These are phyloP conservation scores for Mycena maculata DNA, from an alignment of 768 basidiomycete genomes.

Conservation along the genomic window DNA sequence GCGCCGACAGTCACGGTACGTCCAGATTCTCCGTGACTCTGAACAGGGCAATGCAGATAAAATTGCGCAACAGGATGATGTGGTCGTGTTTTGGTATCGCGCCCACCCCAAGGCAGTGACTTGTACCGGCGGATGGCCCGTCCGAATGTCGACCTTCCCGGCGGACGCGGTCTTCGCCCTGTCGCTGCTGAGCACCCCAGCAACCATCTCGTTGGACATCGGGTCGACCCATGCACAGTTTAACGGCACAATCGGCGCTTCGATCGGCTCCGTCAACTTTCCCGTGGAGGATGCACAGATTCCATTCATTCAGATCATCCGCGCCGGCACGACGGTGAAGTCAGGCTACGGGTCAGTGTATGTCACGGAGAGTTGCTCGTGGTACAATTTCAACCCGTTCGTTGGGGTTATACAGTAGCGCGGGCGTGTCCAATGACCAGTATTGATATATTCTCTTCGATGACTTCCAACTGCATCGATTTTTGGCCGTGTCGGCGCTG, in stretches of 20 bases:
- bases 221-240: constrained; percentile 38
- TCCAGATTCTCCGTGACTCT: background rate
- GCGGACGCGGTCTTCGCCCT: constrained; percentile 53
- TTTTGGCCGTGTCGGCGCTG: no score
- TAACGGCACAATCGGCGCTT: constrained; percentile 33
- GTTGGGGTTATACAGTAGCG: constrained; percentile 35
- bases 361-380: constrained; percentile 37
- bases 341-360: constrained; percentile 34
- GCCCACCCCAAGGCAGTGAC: constrained; percentile 36
- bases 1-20: constrained; percentile 44
- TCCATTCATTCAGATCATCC: constrained; percentile 42
- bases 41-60: background rate
- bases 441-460: no score
- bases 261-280: constrained; percentile 40
- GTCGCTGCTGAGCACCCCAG: constrained; percentile 46
- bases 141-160: constrained; percentile 44
- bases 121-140: constrained; percentile 42
- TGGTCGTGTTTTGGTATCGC: constrained; percentile 43
- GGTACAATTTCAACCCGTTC: constrained; percentile 44
- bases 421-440: no score
- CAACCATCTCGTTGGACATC: constrained; percentile 47
- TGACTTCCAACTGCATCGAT: no score
- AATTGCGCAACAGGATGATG: constrained; percentile 32
- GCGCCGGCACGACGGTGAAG: constrained; percentile 33
- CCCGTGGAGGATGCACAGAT: constrained; percentile 39